Evolutionary conservation across 2,329 filamentous ascomycete species (phyloP).

Genomic region (Penicillium sclerotiorum): DNA sequence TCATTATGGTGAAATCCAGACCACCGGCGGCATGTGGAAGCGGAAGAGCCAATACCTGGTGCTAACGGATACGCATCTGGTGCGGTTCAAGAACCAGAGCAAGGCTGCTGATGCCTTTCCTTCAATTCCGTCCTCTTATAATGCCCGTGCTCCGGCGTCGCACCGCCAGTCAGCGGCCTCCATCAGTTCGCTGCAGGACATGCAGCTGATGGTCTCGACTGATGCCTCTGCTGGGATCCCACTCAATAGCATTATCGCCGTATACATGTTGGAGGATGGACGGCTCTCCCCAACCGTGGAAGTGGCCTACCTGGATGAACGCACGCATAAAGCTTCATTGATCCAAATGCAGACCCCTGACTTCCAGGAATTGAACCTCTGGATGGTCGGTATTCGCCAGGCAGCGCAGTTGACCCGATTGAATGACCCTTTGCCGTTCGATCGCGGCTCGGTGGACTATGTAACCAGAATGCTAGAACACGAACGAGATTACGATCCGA

Average conservation of each 20-base stretch:
- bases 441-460: conserved; percentile 63
- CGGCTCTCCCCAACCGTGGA: conserved; percentile 68
- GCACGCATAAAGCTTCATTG: conserved; percentile 60
- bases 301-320: conserved; percentile 68
- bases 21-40: conserved; percentile 68
- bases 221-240: conserved; percentile 59
- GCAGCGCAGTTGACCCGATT: conserved; percentile 60
- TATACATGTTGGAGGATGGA: conserved; percentile 68
- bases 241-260: conserved; percentile 67
- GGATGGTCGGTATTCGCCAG: conserved; percentile 64
- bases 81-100: conserved; percentile 68
- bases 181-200: conserved; percentile 63
- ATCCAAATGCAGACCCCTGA: conserved; percentile 67
- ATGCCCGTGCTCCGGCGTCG: conserved; percentile 44
- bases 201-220: conserved; percentile 59
- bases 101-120: conserved; percentile 68
- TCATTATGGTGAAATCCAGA: conserved; percentile 71
- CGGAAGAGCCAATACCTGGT: conserved; percentile 75
- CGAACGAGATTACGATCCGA: conserved; percentile 69
- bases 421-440: conserved; percentile 56
- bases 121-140: conserved; percentile 47
- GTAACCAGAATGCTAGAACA: conserved; percentile 64
- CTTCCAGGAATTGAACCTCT: conserved; percentile 65
- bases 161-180: conserved; percentile 62
- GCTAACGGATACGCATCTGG: conserved; percentile 67